Conservation (phyloP, 139 green algal species). For the Chlorella sorokiniana region DNA sequence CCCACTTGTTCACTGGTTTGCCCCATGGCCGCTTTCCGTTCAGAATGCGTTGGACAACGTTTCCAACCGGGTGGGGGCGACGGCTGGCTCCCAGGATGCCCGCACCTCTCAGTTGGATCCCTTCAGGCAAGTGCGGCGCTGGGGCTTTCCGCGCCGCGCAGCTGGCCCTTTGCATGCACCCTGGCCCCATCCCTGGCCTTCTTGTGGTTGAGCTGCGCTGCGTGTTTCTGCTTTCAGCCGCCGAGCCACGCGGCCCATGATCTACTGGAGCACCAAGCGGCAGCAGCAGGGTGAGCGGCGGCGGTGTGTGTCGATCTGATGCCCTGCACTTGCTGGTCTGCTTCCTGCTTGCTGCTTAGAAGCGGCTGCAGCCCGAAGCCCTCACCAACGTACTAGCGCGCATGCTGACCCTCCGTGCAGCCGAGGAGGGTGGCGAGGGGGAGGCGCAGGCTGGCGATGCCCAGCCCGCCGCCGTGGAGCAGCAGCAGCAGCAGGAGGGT, state of each 20-base stretch:
- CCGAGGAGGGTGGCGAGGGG: background rate
- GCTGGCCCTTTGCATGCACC: background rate
- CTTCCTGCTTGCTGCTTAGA: background rate
- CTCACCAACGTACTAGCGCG: too few species aligned
- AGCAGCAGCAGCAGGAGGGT: background rate
- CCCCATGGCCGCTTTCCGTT: background rate
- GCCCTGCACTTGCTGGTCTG: too few species aligned
- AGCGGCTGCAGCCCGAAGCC: background rate
- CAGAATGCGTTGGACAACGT: constrained; percentile 55
- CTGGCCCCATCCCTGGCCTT: background rate
- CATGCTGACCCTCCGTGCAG: too few species aligned
- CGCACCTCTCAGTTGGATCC: constrained; percentile 33
- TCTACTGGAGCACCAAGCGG: constrained; percentile 49
- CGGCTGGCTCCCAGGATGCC: background rate
- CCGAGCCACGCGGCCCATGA: constrained; percentile 18
- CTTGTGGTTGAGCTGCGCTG: background rate
- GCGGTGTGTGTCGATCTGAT: background rate
- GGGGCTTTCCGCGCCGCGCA: background rate
- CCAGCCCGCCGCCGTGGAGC: background rate
- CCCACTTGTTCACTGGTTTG: background rate
- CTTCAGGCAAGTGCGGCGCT: constrained; percentile 36
- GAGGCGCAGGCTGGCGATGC: background rate
- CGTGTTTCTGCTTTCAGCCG: background rate
- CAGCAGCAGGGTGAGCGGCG: background rate
- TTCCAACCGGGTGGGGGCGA: constrained; percentile 28